These are phyloP conservation scores for Termitomyces sp. DNA, from an alignment of 768 basidiomycete genomes.

Conservation along the genomic window DNA sequence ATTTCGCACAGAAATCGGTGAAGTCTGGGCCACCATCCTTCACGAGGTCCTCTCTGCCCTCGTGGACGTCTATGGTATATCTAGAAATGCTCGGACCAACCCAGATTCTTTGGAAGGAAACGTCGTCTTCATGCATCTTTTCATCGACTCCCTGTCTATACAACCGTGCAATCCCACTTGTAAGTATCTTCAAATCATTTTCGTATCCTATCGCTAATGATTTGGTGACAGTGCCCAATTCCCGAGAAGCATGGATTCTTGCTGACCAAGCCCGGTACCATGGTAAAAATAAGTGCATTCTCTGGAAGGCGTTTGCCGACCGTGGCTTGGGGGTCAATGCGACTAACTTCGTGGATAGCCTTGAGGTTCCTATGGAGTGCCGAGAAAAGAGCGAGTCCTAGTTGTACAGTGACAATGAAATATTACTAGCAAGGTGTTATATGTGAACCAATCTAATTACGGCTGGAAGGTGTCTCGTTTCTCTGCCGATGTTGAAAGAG, in stretches of 20 bases:
- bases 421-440: too few relatives aligned
- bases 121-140: constrained; percentile 33
- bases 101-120: constrained; percentile 28
- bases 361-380: not conserved
- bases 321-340: constrained; percentile 28
- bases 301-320: constrained; percentile 39
- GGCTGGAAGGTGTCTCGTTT: too few relatives aligned
- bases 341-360: not conserved
- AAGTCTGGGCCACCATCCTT: constrained; percentile 30
- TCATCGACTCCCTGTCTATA: constrained; percentile 33
- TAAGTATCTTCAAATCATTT: constrained; percentile 10
- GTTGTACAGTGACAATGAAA: too few relatives aligned
- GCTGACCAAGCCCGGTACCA: constrained; percentile 35
- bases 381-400: too few relatives aligned
- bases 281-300: constrained; percentile 31
- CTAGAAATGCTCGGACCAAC: constrained; percentile 20
- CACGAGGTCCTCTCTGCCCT: constrained; percentile 21
- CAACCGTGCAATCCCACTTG: constrained; percentile 33
- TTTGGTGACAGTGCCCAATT: constrained; percentile 20
- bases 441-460: too few relatives aligned
- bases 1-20: constrained; percentile 31
- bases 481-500: too few relatives aligned
- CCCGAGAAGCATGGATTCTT: constrained; percentile 38
- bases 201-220: not conserved
- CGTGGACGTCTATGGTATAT: constrained; percentile 13